phyloP scores from a whole-genome alignment of 169 alveolate species.

The Perkinsus chesapeaki region DNA sequence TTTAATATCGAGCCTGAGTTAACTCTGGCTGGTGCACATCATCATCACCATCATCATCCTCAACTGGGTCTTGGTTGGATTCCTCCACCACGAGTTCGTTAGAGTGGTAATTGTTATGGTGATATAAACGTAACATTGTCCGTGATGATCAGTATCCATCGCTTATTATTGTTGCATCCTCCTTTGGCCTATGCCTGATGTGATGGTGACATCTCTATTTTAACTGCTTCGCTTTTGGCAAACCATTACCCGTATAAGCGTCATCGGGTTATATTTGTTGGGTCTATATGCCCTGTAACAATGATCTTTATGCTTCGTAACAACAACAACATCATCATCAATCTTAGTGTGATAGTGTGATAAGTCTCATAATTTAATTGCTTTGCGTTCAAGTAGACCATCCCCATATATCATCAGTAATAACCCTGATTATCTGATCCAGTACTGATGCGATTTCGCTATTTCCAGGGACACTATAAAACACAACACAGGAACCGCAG shows the following conservation, averaged over 20 bases:
- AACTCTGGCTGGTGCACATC: neutral
- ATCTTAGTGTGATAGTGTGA: neutral
- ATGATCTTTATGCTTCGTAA: neutral
- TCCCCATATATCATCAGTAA: neutral
- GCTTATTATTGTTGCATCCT: neutral
- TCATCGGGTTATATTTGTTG: neutral
- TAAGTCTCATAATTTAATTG: neutral
- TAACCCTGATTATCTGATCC: too few relatives aligned
- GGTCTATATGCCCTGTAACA: neutral
- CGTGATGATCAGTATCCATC: neutral
- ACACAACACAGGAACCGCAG: neutral
- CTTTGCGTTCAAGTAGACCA: neutral
- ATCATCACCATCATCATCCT: too few relatives aligned
- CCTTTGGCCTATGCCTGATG: constrained; percentile 1
- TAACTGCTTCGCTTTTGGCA: neutral
- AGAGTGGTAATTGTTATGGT: too few relatives aligned
- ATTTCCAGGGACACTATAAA: too few relatives aligned
- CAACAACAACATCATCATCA: too few relatives aligned
- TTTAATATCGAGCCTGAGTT: neutral
- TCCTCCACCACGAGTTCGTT: neutral
- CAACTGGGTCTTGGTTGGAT: neutral
- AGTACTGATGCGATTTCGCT: too few relatives aligned
- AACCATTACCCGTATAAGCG: neutral
- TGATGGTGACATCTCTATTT: neutral
- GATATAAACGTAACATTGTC: neutral